Base-by-base conservation (phyloP, 163 green algal species). In the Chlorella variabilis region DNA sequence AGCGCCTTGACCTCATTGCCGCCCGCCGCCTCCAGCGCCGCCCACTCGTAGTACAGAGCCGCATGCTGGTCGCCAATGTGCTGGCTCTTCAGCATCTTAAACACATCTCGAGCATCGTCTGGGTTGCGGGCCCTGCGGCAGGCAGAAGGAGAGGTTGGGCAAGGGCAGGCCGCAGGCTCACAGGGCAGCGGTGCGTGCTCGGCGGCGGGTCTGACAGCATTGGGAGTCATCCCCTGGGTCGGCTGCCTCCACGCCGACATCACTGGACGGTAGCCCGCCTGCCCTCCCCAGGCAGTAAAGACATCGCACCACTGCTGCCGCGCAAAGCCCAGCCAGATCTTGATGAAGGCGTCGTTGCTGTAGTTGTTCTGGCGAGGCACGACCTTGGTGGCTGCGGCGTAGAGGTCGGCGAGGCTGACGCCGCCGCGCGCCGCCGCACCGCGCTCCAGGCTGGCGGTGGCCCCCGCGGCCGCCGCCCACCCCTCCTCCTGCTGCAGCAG, bases 31-130 rank as follows among this genome's bases (percentile, higher is more conserved):
- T 97, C 93, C 66, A 98, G 90, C 3, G 65, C 45, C 15, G 93
- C 94, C 94, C 95, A 98, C 78, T 95, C 88, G 23, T 86, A 42
- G 80, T 96, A 98, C 49, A 97, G 84, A 2, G 87, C 89, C n/a
- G 87, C 86, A 39, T 36, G 86, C 56, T 90, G 71, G 66, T 71
- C 79, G 49, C 85, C 88, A 39, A 97, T 91, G 31, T 90, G 84
- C 83, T 95, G 89, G 69, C 91, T 93, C 58, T 93, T 94, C 27
- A 98, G 89, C 33, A 89, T 93, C 81, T 98, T 97, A 82, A 98
- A 94, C 0, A 93, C 93, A 80, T 98, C 95, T 1, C 93, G 83
- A 1, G 89, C 95, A 59, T 98, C 95, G 70, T 97, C 93, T 25
- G 90, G 82, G 36, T 77, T 73, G 33, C 84, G 73, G 25, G 63